A percentile compares a stretch with the other conserved stretches of the same genome.
Evolutionary conservation across 163 green algal genomes (phyloP).

Genomic region (Chloroidium sp.): DNA sequence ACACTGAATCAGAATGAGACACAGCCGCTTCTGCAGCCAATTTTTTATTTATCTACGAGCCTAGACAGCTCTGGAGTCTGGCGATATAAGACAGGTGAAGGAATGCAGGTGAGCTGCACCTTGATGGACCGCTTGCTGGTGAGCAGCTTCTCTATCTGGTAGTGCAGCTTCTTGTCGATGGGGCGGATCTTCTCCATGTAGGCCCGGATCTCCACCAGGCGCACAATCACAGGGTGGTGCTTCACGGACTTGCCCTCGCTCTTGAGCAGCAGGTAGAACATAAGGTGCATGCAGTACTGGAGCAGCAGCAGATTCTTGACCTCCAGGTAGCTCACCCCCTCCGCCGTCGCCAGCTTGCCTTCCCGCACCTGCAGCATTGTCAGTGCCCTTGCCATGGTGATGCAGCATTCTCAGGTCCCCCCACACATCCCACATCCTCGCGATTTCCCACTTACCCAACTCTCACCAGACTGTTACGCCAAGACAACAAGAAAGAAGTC

Average conservation of each 20-base stretch:
- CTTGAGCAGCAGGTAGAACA: slow-evolving; percentile 95
- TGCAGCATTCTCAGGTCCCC: no score
- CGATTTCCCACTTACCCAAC: no score
- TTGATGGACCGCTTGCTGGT: slow-evolving; percentile 30
- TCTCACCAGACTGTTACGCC: no score
- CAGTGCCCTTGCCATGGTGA: no score
- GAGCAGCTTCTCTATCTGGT: slow-evolving; percentile 94
- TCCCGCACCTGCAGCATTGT: slow-evolving; percentile 32
- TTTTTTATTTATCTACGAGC: no score
- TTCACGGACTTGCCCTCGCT: slow-evolving; percentile 76
- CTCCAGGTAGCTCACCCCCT: slow-evolving; percentile 92
- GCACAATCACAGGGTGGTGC: slow-evolving; percentile 84
- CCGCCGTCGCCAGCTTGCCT: slow-evolving; percentile 67
- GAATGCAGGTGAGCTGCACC: not conserved
- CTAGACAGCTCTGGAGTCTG: not conserved
- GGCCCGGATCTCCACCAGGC: slow-evolving; percentile 69
- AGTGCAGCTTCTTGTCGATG: slow-evolving; percentile 92
- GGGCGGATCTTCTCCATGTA: slow-evolving; percentile 84
- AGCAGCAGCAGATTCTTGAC: slow-evolving; percentile 95
- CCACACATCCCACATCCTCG: no score
- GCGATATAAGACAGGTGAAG: not conserved
- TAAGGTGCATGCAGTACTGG: slow-evolving; percentile 83
- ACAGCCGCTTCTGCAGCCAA: slow-evolving; percentile 19
- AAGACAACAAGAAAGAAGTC: no score
- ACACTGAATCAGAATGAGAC: no score